phyloP scores from a whole-genome alignment of 2,329 filamentous ascomycete genomes.

The Colletotrichum melonis region DNA sequence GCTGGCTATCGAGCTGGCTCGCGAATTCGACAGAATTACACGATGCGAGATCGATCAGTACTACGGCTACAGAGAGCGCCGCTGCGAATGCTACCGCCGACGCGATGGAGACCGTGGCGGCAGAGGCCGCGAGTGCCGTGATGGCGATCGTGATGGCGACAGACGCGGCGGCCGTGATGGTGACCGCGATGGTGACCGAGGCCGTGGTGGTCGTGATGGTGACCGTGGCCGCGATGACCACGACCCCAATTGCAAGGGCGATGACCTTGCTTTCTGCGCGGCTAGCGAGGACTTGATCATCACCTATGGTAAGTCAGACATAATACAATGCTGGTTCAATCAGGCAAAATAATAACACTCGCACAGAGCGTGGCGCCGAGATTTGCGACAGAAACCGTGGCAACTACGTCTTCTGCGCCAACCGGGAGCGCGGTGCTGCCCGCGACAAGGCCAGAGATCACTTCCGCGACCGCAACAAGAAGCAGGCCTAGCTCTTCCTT shows the following conservation, averaged over 20 bases:
- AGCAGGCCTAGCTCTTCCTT: not conserved
- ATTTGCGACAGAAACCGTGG: constrained; percentile 14
- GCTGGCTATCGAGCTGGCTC: constrained; percentile 9
- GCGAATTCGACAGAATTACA: constrained; percentile 18
- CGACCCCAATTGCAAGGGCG: constrained; percentile 22
- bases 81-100: constrained; percentile 29
- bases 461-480: constrained; percentile 14
- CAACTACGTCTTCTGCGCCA: constrained; percentile 32
- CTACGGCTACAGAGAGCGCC: constrained; percentile 3
- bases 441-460: constrained; percentile 28
- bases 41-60: constrained; percentile 24
- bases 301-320: constrained; percentile 19
- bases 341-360: not conserved
- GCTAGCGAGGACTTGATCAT: constrained; percentile 14
- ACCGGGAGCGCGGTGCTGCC: constrained; percentile 17
- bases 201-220: constrained; percentile 7
- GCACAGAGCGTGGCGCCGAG: constrained; percentile 10
- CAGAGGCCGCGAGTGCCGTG: constrained; percentile 14
- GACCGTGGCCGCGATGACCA: constrained; percentile 11
- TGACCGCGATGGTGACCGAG: constrained; percentile 7
- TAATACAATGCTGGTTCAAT: not conserved
- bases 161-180: not conserved
- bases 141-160: constrained; percentile 8
- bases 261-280: constrained; percentile 29
- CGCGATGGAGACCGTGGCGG: constrained; percentile 13